Conservation (phyloP, 2,329 filamentous ascomycete genomes). For the Hymenoscyphus salicellus region DNA sequence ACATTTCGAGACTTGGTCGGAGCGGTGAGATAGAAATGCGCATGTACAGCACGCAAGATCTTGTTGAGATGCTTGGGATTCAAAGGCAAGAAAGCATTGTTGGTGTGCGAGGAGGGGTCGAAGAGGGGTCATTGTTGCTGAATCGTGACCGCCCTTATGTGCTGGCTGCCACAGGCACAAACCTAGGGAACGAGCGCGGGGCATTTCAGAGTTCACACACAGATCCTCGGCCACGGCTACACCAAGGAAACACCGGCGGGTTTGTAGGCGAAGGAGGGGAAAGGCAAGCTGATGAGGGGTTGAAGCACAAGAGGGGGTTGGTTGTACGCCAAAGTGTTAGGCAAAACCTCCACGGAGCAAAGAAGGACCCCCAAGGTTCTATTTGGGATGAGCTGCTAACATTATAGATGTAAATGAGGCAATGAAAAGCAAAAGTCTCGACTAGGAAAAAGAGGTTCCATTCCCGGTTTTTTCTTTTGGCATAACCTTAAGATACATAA, state of each 20-base stretch:
- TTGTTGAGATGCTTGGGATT: constrained; percentile 5
- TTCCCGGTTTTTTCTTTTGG: background rate
- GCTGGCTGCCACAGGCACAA: constrained; percentile 5
- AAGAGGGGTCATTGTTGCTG: constrained; percentile 2
- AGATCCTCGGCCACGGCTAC: background rate
- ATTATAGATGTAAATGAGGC: background rate
- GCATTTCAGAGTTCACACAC: constrained; percentile 2
- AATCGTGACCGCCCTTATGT: constrained; percentile 7
- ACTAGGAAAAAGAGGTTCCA: background rate
- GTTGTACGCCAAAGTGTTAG: background rate
- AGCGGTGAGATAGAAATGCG: constrained; percentile 21
- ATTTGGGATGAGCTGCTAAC: background rate
- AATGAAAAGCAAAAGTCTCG: background rate
- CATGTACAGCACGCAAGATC: constrained; percentile 10
- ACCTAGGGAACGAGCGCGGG: background rate
- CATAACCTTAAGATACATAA: background rate
- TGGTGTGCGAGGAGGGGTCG: constrained; percentile 1
- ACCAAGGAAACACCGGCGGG: constrained; percentile 9
- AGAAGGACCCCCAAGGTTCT: background rate
- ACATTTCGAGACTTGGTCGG: constrained; percentile 17
- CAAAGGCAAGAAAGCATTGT: background rate
- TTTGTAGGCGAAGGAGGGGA: constrained; percentile 6
- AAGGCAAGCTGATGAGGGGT: constrained; percentile 1
- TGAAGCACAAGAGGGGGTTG: background rate
- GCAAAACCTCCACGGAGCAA: background rate